Base-by-base conservation (phyloP, 2,329 filamentous ascomycete genomes). In the Colletotrichum siamense region DNA sequence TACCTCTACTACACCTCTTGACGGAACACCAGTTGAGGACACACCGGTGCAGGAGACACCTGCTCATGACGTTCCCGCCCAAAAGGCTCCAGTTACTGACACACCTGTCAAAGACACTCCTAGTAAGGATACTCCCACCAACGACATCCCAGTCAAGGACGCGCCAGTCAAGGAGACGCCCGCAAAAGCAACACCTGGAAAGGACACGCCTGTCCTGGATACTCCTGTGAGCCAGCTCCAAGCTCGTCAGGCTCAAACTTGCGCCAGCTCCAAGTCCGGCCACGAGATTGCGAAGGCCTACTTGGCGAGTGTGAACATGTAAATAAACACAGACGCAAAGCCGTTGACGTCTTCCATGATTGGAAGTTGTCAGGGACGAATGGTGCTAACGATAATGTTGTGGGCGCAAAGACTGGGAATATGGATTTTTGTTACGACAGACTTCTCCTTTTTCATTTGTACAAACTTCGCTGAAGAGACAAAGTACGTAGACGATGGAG, bases 391-490 rank as follows among this genome's bases (percentile, higher is more conserved):
- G 12, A 52, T 13, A 24, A 52, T 13, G 6, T 1, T 22, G 44
- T 0, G n/a, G 44, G n/a, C n/a, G n/a, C 6, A 52, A 15, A 52
- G n/a, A 4, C 12, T 52, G 0, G n/a, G 2, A 52, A 52, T 1
- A 0, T 22, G 18, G 0, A 22, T 0, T 52, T 1, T 52, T 22
- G 12, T 22, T 13, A 2, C 44, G 10, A 52, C 0, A 2, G n/a
- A 24, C 44, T 2, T 44, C 5, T 10, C n/a, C 4, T 49, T 49
- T 49, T 49, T 22, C n/a, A 52, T 52, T 22, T 22, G n/a, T 52
- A 52, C n/a, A 52, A 22, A 52, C 0, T 22, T 13, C 1, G 44
- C 10, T 1, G 6, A 10, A 1, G 4, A 4, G 1, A 1, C 2
- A 2, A 5, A 3, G 0, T 8, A 22, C 16, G 8, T 52, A 52